Percentiles rank a stretch among this genome's conserved stretches.
Conservation (phyloP, 306 rosid genomes). For the Trichosanthes truncata region DNA sequence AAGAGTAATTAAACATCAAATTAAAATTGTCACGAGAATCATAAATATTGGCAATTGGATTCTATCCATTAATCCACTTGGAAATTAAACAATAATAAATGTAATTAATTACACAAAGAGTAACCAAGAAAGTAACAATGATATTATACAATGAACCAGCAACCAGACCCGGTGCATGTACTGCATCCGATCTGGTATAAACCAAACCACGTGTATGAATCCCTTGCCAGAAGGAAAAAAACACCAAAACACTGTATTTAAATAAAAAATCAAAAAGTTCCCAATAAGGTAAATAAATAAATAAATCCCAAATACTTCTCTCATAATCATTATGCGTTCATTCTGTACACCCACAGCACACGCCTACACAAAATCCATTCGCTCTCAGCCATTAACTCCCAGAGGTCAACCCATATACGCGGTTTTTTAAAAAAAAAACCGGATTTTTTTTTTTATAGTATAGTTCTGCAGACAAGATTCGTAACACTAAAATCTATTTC, state of each 20-base stretch:
- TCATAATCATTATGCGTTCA: background rate
- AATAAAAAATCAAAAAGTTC: background rate
- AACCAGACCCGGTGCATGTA: background rate
- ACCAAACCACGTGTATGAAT: background rate
- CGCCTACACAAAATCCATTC: background rate
- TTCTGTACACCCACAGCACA: background rate
- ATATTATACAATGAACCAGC: background rate
- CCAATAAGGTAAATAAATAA: background rate
- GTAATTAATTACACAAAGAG: background rate
- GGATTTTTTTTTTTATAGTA: background rate
- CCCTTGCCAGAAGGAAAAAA: background rate
- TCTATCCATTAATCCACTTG: background rate
- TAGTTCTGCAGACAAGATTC: background rate
- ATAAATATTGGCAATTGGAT: background rate
- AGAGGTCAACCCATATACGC: background rate
- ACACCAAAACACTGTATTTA: background rate
- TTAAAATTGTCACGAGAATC: background rate
- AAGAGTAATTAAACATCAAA: background rate
- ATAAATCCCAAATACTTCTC: background rate
- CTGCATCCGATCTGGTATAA: background rate
- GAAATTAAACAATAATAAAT: background rate
- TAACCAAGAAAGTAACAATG: background rate
- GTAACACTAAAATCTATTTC: conserved; percentile 3
- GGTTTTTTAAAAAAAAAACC: background rate
- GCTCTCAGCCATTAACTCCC: background rate